Conservation (phyloP, 2,329 filamentous ascomycete genomes). For the Penicillium nordicum region DNA sequence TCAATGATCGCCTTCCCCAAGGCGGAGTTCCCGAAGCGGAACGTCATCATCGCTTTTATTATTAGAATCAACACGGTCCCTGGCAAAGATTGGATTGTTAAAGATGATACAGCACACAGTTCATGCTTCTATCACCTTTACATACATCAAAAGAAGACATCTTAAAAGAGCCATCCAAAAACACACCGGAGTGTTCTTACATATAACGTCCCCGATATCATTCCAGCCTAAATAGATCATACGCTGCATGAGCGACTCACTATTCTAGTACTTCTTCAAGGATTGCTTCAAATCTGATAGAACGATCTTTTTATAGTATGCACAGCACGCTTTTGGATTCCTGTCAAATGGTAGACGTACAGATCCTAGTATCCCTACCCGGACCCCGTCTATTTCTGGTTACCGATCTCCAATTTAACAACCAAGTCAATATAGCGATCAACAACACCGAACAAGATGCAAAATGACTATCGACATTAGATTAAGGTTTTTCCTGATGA, state of each 20-base stretch:
- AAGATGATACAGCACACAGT: too few species aligned
- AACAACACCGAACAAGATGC: slow-evolving; percentile 14
- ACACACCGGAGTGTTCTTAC: too few species aligned
- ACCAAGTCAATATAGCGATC: slow-evolving; percentile 14
- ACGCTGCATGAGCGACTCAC: background rate
- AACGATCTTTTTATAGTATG: slow-evolving; percentile 1
- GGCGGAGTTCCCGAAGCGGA: slow-evolving; percentile 24
- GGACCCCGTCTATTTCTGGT: slow-evolving; percentile 8
- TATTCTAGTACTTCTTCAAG: background rate
- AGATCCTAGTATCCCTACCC: slow-evolving; percentile 3
- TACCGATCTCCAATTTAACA: background rate
- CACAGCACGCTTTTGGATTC: slow-evolving; percentile 7
- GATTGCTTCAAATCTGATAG: background rate
- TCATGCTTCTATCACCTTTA: too few species aligned
- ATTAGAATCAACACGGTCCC: background rate
- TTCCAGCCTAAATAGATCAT: too few species aligned
- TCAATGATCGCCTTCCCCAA: slow-evolving; percentile 24
- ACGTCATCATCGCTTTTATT: slow-evolving; percentile 22
- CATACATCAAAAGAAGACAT: too few species aligned
- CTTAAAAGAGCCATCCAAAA: too few species aligned
- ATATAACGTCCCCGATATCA: too few species aligned
- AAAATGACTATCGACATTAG: slow-evolving; percentile 14
- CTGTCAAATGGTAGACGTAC: slow-evolving; percentile 12
- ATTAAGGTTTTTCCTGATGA: slow-evolving; percentile 16
- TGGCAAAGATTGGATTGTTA: background rate